These are phyloP conservation scores for Russula dissimulans DNA, from an alignment of 768 basidiomycete genomes.

Conservation along the genomic window DNA sequence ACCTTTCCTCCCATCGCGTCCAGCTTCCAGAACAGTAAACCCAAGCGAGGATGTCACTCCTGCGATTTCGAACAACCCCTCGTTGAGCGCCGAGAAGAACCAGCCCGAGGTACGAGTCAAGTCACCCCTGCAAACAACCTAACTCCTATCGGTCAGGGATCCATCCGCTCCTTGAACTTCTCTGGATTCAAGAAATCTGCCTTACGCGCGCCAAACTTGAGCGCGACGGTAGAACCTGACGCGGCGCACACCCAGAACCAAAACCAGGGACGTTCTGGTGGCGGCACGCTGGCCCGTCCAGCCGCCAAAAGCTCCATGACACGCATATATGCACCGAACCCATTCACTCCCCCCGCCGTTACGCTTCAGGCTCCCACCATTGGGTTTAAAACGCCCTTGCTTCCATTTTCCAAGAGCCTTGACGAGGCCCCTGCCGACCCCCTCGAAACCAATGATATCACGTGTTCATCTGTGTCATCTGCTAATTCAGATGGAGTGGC, in stretches of 20 bases:
- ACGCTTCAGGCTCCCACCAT: background rate
- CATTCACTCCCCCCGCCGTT: conserved; percentile 1
- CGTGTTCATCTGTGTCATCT: background rate
- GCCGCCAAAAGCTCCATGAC: background rate
- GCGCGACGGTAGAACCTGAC: background rate
- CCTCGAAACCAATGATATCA: background rate
- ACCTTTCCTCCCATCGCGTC: conserved; percentile 13
- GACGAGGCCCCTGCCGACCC: background rate
- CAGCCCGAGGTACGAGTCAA: background rate
- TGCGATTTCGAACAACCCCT: background rate
- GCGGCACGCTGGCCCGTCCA: background rate
- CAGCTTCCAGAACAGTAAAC: conserved; percentile 4
- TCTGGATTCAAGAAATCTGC: conserved; percentile 5
- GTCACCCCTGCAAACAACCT: background rate
- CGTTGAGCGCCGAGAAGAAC: background rate
- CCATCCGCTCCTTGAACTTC: conserved; percentile 7
- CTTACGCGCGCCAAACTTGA: background rate
- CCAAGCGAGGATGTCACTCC: background rate
- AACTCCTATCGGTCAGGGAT: background rate
- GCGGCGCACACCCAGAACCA: background rate
- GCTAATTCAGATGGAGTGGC: background rate
- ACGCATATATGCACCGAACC: conserved; percentile 16
- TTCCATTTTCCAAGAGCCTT: conserved; percentile 1
- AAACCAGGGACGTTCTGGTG: background rate
- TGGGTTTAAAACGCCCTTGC: conserved; percentile 10